Base-by-base conservation (phyloP, 2,329 filamentous ascomycete species). In the Aureobasidium musti region DNA sequence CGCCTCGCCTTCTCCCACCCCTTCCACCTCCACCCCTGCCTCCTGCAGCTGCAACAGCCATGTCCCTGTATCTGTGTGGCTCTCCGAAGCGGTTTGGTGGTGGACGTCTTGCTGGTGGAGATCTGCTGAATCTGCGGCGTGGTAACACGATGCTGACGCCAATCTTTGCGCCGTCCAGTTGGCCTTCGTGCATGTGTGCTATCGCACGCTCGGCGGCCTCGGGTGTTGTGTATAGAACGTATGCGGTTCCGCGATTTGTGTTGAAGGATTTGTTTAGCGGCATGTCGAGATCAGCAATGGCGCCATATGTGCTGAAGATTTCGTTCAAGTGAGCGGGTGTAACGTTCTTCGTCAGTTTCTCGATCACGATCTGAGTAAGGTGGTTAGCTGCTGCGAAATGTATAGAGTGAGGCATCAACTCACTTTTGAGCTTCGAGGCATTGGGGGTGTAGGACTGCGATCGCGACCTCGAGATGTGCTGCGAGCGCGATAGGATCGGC, bases 181-280 rank as follows among this genome's bases (percentile, higher is more conserved):
- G 91, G n/a, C 91, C 92, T 80, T 99, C 95, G 78, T 99, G 95
- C 95, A 99, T 98, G 76, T 96, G 91, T 21, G 93, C 87, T 72
- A 97, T 96, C 33, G 95, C 95, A 17, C 87, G 83, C 78, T 97
- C 92, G 28, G 95, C 94, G 70, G 94, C 90, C 59, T 86, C 82
- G 70, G 92, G 86, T 39, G 70, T 89, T 84, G 64, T 87, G 82
- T 90, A 99, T 49, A 97, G 83, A 69, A 98, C 92, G 77, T 97
- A 98, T 37, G 94, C 95, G 33, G 92, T 96, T 54, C 95, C 94
- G 67, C 94, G 89, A 74, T 98, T 98, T 64, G 88, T 92, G 77
- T 91, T 89, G 82, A 91, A 95, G 70, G 89, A 86, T 75, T 89
- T 86, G 75, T 96, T 97, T 78, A 97, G 87, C 2, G 95, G 95